Conservation (phyloP, 257 asterid genomes). For the Voacanga thouarsii region DNA sequence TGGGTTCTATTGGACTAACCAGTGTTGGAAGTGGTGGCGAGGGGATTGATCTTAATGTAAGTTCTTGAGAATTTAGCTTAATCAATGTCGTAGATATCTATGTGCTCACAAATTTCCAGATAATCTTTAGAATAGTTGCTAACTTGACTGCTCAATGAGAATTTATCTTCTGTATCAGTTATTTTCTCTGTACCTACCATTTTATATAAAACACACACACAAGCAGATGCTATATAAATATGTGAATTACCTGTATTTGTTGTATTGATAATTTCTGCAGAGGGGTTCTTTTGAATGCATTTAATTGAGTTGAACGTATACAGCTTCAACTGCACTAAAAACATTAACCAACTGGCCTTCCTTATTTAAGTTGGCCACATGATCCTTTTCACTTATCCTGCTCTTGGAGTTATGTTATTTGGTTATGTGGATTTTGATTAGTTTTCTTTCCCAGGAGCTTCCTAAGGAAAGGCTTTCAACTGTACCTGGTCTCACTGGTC, state of each 20-base stretch:
- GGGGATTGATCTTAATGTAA: slow-evolving; percentile 77
- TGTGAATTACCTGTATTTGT: neutral
- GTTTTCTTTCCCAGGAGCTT: slow-evolving; percentile 42
- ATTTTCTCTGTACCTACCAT: neutral
- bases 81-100: neutral
- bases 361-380: neutral
- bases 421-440: neutral
- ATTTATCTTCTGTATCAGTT: neutral
- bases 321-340: neutral
- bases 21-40: slow-evolving; percentile 61
- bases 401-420: neutral
- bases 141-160: neutral
- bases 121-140: neutral
- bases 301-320: no score
- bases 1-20: slow-evolving; percentile 61
- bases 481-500: slow-evolving; percentile 30
- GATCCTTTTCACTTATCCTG: neutral
- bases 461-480: slow-evolving; percentile 38
- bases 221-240: neutral
- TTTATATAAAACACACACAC: neutral
- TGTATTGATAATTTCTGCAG: neutral
- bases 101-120: neutral
- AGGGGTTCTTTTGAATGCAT: neutral
- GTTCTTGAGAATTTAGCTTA: slow-evolving; percentile 11
- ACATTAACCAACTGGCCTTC: neutral